Evolutionary conservation across 257 asterid species (phyloP).

Genomic region (Misopates orontium): DNA sequence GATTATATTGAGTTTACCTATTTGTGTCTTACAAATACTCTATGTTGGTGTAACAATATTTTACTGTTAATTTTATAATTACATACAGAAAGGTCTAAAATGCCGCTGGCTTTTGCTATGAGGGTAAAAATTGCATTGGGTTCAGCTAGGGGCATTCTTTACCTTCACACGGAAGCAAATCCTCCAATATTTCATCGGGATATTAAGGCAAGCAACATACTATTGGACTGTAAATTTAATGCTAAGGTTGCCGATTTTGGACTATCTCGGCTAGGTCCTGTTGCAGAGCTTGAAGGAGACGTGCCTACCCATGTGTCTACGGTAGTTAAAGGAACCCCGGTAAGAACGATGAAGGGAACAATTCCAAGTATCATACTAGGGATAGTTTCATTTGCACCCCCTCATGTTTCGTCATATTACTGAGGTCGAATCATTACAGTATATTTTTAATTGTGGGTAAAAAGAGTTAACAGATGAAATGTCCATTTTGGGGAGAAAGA

Average conservation of each 20-base stretch:
- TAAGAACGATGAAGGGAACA: constrained; percentile 33
- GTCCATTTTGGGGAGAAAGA: too few species aligned
- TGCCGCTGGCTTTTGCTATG: constrained; percentile 59
- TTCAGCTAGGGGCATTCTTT: constrained; percentile 88
- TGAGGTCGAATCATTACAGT: too few species aligned
- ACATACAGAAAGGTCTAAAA: constrained; percentile 59
- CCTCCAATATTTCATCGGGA: constrained; percentile 99
- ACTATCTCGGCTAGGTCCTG: constrained; percentile 85
- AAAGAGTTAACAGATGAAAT: too few species aligned
- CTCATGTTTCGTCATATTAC: too few species aligned
- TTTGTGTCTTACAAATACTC: background rate
- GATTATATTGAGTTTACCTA: background rate
- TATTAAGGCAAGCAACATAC: constrained; percentile 89
- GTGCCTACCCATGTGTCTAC: constrained; percentile 82
- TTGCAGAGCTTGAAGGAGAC: constrained; percentile 76
- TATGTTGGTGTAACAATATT: background rate
- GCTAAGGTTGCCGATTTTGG: constrained; percentile 98
- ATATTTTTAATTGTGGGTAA: too few species aligned
- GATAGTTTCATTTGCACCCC: too few species aligned
- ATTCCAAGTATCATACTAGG: background rate
- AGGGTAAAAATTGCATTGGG: constrained; percentile 75
- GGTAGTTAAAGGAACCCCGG: constrained; percentile 97
- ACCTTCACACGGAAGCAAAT: constrained; percentile 93
- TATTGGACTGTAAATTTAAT: constrained; percentile 63
- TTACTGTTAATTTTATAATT: background rate